A percentile compares a stretch with the other conserved stretches of the same genome.
Evolutionary conservation across 495 filamentous ascomycete species (phyloP).

Genomic region (Parathielavia hyrcaniae): DNA sequence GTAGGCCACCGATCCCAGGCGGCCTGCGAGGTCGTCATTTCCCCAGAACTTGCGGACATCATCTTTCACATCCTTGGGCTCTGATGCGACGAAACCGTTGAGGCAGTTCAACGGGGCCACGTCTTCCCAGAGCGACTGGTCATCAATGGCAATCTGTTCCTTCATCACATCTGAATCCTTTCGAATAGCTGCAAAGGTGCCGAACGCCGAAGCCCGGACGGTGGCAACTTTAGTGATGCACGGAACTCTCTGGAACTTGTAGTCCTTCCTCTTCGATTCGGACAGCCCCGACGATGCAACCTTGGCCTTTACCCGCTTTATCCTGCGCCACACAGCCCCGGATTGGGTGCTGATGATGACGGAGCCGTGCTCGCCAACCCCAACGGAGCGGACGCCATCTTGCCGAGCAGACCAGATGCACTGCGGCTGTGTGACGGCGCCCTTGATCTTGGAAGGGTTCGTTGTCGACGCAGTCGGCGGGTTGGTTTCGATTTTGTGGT

Average conservation of each 20-base stretch:
- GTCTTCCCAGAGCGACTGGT: slow-evolving; percentile 66
- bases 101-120: slow-evolving; percentile 64
- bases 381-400: slow-evolving; percentile 75
- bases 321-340: slow-evolving; percentile 83
- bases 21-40: slow-evolving; percentile 25
- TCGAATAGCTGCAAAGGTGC: slow-evolving; percentile 81
- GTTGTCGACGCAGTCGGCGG: slow-evolving; percentile 67
- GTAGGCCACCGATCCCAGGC: slow-evolving; percentile 36
- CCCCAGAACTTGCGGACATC: slow-evolving; percentile 35
- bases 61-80: slow-evolving; percentile 27
- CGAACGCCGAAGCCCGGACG: slow-evolving; percentile 80
- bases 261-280: slow-evolving; percentile 66
- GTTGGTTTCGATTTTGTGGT: slow-evolving; percentile 54
- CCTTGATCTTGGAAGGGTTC: slow-evolving; percentile 78
- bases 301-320: slow-evolving; percentile 74
- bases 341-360: slow-evolving; percentile 90
- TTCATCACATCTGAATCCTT: slow-evolving; percentile 77
- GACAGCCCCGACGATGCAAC: slow-evolving; percentile 50
- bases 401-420: slow-evolving; percentile 85
- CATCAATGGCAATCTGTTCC: slow-evolving; percentile 61
- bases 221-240: slow-evolving; percentile 75
- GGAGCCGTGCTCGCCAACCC: slow-evolving; percentile 85
- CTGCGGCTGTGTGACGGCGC: slow-evolving; percentile 65
- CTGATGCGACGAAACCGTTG: slow-evolving; percentile 36
- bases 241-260: slow-evolving; percentile 86